phyloP scores from a whole-genome alignment of 768 basidiomycete species.

The Rhodosporidiobolus odoratus region DNA sequence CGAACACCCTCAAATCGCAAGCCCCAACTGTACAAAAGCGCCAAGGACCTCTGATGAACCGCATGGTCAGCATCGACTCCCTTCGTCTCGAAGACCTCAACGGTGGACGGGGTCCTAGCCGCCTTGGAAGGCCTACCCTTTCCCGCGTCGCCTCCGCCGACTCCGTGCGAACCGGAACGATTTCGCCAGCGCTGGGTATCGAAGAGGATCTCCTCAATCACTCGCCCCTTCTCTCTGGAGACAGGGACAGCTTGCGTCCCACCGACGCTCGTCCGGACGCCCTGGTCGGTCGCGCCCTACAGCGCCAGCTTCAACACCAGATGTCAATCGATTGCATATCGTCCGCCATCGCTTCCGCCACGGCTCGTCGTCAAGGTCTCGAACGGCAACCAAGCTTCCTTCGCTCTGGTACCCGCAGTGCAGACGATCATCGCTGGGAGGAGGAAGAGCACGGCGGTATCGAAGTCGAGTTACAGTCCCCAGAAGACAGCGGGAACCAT shows the following conservation, averaged over 20 bases:
- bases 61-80: slow-evolving; percentile 31
- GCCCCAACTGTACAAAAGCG: background rate
- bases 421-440: background rate
- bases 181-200: background rate
- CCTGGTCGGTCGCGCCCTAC: slow-evolving; percentile 23
- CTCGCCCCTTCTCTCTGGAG: background rate
- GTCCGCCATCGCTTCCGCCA: slow-evolving; percentile 40
- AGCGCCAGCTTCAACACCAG: slow-evolving; percentile 38
- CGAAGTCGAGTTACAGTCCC: background rate
- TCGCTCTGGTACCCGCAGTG: background rate
- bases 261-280: background rate
- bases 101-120: slow-evolving; percentile 13
- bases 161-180: slow-evolving; percentile 19
- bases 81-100: slow-evolving; percentile 29
- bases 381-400: background rate
- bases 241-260: background rate
- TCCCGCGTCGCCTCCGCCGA: slow-evolving; percentile 22
- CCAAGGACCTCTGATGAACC: background rate
- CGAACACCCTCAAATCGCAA: slow-evolving; percentile 10
- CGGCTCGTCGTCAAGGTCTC: slow-evolving; percentile 16
- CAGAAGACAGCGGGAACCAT: background rate
- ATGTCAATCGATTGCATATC: slow-evolving; percentile 43
- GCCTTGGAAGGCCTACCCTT: background rate
- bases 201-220: background rate
- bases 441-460: slow-evolving; percentile 1